These are phyloP conservation scores for Camellia granthamiana DNA, from an alignment of 148 eudicot genomes.

Conservation along the genomic window DNA sequence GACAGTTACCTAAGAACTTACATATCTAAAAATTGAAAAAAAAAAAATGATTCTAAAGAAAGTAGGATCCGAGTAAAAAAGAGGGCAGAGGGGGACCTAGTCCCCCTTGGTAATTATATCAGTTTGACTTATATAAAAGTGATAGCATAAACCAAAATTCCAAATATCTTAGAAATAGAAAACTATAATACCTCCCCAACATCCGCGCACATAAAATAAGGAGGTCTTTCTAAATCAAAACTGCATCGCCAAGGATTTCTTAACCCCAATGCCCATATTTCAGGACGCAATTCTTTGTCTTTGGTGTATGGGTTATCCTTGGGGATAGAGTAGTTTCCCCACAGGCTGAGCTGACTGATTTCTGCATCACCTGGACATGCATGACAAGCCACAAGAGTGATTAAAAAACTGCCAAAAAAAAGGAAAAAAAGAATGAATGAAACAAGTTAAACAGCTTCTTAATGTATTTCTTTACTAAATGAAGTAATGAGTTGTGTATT, in stretches of 20 bases:
- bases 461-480: neutral
- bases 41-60: neutral
- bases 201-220: slow-evolving; percentile 82
- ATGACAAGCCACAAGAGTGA: neutral
- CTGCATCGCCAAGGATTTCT: slow-evolving; percentile 97
- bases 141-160: neutral
- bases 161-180: neutral
- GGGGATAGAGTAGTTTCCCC: slow-evolving; percentile 91
- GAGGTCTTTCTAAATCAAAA: slow-evolving; percentile 79
- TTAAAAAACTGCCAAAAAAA: neutral
- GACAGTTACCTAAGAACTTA: neutral
- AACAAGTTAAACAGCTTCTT: neutral
- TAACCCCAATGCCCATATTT: slow-evolving; percentile 86
- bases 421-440: neutral
- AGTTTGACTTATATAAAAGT: neutral
- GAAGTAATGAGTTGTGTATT: neutral
- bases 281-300: slow-evolving; percentile 57
- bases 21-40: neutral
- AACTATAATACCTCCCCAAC: slow-evolving; percentile 60
- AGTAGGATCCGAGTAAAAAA: neutral
- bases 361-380: slow-evolving; percentile 52
- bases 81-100: neutral
- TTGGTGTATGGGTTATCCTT: slow-evolving; percentile 65
- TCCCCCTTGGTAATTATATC: neutral
- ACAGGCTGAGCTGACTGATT: slow-evolving; percentile 42